Percentiles rank a stretch among this genome's conserved stretches.
These are phyloP conservation scores for Pythium plurisporium DNA, from an alignment of 352 stramenopile genomes.

Conservation along the genomic window DNA sequence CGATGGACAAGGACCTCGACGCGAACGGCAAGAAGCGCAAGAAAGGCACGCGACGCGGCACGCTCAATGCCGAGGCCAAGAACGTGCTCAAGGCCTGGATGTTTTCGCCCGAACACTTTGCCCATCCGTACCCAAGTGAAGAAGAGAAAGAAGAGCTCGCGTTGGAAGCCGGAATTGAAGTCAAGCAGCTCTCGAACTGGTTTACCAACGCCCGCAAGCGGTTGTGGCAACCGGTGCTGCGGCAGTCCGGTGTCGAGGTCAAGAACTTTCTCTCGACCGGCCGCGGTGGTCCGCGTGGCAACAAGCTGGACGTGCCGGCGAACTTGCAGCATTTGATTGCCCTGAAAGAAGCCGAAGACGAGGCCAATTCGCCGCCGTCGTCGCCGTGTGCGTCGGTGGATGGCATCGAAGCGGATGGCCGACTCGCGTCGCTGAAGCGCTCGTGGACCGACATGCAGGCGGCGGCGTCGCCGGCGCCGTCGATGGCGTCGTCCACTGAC, in stretches of 20 bases:
- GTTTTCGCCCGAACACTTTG: constrained; percentile 87
- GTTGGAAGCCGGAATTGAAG: constrained; percentile 73
- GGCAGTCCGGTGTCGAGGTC: constrained; percentile 84
- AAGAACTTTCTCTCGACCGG: constrained; percentile 87
- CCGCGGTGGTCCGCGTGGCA: constrained; percentile 69
- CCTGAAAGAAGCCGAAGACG: constrained; percentile 24
- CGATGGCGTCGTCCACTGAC: constrained; percentile 5
- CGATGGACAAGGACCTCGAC: constrained; percentile 19
- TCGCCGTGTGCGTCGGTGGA: constrained; percentile 14
- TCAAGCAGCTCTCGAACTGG: constrained; percentile 89
- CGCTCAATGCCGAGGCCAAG: constrained; percentile 79
- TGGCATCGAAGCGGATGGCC: constrained; percentile 12
- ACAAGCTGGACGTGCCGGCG: constrained; percentile 66
- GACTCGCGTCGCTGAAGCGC: constrained; percentile 39
- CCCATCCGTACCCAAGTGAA: constrained; percentile 83
- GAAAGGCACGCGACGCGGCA: constrained; percentile 77
- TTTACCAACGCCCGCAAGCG: constrained; percentile 88
- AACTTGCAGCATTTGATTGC: constrained; percentile 60
- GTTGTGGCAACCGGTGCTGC: constrained; percentile 81
- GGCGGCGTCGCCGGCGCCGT: constrained; percentile 22
- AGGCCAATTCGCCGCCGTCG: constrained; percentile 13
- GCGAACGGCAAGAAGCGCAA: constrained; percentile 44
- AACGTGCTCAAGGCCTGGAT: constrained; percentile 88
- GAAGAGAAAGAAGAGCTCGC: constrained; percentile 86
- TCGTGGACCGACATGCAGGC: constrained; percentile 43